A percentile compares a stretch with the other conserved stretches of the same genome.
These are phyloP conservation scores for Cicer pinnatifidum DNA, from an alignment of 306 rosid genomes.

Conservation along the genomic window DNA sequence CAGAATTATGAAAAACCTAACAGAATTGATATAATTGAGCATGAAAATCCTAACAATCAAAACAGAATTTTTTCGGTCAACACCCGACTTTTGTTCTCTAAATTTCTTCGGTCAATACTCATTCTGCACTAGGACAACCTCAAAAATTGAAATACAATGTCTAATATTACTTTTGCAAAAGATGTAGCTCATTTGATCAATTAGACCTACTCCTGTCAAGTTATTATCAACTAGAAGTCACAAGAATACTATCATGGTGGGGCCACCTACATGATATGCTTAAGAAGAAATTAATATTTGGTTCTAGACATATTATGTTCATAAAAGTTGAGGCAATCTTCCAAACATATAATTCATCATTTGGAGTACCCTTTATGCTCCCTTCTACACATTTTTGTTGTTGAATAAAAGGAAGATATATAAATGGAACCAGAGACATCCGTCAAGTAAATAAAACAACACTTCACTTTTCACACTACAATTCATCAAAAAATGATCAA, in stretches of 20 bases:
- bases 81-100: too few species aligned
- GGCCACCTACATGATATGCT: neutral
- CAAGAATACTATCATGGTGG: neutral
- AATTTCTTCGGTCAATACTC: too few species aligned
- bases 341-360: too few species aligned
- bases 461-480: conserved; percentile 1
- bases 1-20: too few species aligned
- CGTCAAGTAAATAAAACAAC: neutral
- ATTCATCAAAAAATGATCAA: neutral
- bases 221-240: neutral
- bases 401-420: neutral
- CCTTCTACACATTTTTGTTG: neutral
- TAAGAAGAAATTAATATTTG: neutral
- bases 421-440: neutral
- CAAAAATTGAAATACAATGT: too few species aligned
- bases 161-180: too few species aligned
- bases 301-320: neutral
- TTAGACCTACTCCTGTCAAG: too few species aligned
- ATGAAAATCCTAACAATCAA: too few species aligned
- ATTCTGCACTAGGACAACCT: too few species aligned
- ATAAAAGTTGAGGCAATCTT: too few species aligned
- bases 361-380: neutral
- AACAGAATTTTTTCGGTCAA: too few species aligned
- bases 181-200: neutral
- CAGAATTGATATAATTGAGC: too few species aligned